Evolutionary conservation across 139 green algal genomes (phyloP).

Genomic region (Coelastrella sp.): DNA sequence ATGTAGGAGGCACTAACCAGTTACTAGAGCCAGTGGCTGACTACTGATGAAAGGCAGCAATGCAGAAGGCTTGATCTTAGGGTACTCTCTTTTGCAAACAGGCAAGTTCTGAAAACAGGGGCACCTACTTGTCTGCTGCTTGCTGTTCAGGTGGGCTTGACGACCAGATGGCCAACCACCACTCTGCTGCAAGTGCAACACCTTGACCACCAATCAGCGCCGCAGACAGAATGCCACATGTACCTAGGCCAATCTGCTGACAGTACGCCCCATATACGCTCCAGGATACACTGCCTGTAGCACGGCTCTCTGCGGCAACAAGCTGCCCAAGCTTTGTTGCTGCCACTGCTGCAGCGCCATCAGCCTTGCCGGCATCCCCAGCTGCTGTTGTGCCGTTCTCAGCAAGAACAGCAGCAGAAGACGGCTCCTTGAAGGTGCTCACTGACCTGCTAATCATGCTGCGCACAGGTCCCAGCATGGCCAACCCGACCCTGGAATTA

Average conservation of each 20-base stretch:
- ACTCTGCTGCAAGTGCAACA: conserved; percentile 69
- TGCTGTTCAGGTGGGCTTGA: conserved; percentile 44
- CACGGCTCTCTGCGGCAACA: conserved; percentile 56
- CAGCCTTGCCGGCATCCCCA: background rate
- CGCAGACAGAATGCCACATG: conserved; percentile 46
- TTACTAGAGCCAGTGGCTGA: too few species aligned
- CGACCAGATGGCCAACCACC: conserved; percentile 79
- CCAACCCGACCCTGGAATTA: background rate
- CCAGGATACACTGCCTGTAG: conserved; percentile 68
- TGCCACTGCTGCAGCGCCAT: background rate
- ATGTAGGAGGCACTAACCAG: too few species aligned
- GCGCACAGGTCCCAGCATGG: background rate
- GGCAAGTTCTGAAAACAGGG: background rate
- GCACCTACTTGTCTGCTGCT: conserved; percentile 18
- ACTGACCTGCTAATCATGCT: background rate
- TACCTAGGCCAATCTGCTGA: conserved; percentile 41
- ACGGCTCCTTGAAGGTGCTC: background rate
- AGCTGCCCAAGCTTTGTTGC: conserved; percentile 45
- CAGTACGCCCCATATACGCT: conserved; percentile 74
- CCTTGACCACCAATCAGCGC: conserved; percentile 76
- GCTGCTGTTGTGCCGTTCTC: background rate
- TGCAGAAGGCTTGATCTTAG: too few species aligned
- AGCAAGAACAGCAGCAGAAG: background rate
- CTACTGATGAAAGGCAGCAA: background rate
- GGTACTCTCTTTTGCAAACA: background rate